A percentile compares a stretch with the other conserved stretches of the same genome.
phyloP scores from a whole-genome alignment of 2,329 filamentous ascomycete species.

The Podosphaera xanthii region DNA sequence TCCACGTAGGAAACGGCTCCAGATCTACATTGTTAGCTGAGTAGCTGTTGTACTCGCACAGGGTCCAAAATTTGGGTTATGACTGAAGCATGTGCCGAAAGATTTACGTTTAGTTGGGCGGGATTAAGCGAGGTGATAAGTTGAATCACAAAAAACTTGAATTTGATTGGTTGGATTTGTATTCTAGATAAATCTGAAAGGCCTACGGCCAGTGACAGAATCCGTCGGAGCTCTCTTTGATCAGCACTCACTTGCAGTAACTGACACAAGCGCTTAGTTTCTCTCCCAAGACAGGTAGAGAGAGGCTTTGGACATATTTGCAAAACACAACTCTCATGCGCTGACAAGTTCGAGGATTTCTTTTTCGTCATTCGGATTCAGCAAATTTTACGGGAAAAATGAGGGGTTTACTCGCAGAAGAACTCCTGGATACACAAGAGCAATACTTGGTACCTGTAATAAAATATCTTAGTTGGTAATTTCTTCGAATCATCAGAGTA shows the following conservation, averaged over 20 bases:
- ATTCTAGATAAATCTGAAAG: not conserved
- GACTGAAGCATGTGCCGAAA: not conserved
- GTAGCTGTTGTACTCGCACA: not conserved
- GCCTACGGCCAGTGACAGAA: not conserved
- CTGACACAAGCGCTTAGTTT: conserved; percentile 6
- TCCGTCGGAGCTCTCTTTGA: conserved; percentile 16
- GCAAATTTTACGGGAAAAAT: not conserved
- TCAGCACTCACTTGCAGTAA: conserved; percentile 8
- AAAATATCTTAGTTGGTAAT: no score
- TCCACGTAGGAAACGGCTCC: not conserved
- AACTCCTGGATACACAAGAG: no score
- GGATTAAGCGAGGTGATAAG: not conserved
- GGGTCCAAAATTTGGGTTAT: not conserved
- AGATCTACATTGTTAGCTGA: not conserved
- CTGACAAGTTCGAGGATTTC: conserved; percentile 6
- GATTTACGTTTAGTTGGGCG: not conserved
- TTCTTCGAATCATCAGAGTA: not conserved
- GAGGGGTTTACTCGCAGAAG: not conserved
- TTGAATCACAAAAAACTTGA: not conserved
- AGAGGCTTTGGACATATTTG: conserved; percentile 9
- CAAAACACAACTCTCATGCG: conserved; percentile 8
- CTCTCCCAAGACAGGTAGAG: conserved; percentile 3
- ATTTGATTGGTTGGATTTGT: not conserved
- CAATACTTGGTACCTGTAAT: not conserved
- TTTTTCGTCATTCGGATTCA: conserved; percentile 13